Percentiles rank a stretch among this genome's conserved stretches.
Conservation (phyloP, 805 yeast species). For the Cyberlindnera nakhonratchasimensis region DNA sequence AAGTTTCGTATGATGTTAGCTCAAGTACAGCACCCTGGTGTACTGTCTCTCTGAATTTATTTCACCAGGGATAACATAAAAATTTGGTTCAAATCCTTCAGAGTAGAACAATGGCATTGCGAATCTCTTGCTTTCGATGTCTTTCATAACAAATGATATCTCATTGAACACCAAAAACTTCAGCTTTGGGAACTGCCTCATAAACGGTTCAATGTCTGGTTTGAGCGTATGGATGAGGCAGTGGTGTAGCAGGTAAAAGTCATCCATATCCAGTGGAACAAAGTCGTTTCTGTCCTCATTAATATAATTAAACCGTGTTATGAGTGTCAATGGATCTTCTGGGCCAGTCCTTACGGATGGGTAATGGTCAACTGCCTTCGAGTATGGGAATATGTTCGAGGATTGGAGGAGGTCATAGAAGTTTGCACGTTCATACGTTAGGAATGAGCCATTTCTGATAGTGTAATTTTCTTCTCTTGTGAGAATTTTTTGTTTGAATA, state of each 20-base stretch:
- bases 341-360: conserved; percentile 42
- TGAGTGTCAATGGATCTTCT: conserved; percentile 33
- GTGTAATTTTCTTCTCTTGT: conserved; percentile 29
- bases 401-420: conserved; percentile 35
- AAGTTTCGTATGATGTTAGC: conserved; percentile 1
- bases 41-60: conserved; percentile 1
- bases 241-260: conserved; percentile 34
- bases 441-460: conserved; percentile 23
- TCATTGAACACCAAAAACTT: conserved; percentile 36
- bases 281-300: conserved; percentile 22
- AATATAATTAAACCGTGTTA: conserved; percentile 25
- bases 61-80: conserved; percentile 4
- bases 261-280: conserved; percentile 29
- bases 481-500: conserved; percentile 34
- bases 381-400: conserved; percentile 37
- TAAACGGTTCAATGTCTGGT: conserved; percentile 34
- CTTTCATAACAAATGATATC: conserved; percentile 11
- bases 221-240: conserved; percentile 37
- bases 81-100: conserved; percentile 10
- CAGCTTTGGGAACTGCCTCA: conserved; percentile 32
- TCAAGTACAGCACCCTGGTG: conserved; percentile 7
- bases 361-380: conserved; percentile 40
- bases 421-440: conserved; percentile 33
- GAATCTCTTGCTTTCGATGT: neutral
- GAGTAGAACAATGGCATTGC: conserved; percentile 22